A percentile compares a stretch with the other conserved stretches of the same genome.
These are phyloP conservation scores for Coemansia sp. DNA, from an alignment of 192 early-diverging fungal genomes.

Conservation along the genomic window DNA sequence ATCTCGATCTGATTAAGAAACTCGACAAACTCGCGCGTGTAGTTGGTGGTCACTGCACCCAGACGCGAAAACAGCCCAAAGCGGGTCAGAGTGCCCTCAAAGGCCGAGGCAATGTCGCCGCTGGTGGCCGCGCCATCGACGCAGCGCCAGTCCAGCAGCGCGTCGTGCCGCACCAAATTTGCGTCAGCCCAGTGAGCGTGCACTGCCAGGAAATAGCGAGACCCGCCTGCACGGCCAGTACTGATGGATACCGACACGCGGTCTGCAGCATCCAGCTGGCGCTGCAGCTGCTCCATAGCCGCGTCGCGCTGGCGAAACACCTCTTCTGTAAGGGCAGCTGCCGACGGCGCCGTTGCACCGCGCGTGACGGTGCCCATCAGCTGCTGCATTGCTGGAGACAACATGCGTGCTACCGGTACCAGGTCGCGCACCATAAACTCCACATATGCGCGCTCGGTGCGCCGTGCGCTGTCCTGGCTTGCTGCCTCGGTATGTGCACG, in stretches of 20 bases:
- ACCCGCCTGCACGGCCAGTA: constrained; percentile 18
- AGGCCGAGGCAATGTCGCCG: constrained; percentile 42
- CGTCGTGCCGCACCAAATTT: constrained; percentile 29
- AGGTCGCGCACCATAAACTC: constrained; percentile 50
- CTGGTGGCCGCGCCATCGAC: constrained; percentile 37
- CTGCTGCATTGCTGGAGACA: constrained; percentile 44
- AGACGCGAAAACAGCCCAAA: constrained; percentile 32
- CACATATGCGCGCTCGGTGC: constrained; percentile 31
- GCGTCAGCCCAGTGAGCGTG: constrained; percentile 46
- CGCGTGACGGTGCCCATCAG: constrained; percentile 30
- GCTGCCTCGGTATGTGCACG: constrained; percentile 17
- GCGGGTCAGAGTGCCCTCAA: constrained; percentile 41
- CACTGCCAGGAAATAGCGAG: constrained; percentile 30
- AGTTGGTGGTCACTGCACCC: constrained; percentile 42
- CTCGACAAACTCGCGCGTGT: constrained; percentile 51
- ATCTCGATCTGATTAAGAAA: constrained; percentile 51
- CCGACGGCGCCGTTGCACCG: constrained; percentile 19
- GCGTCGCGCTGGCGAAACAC: constrained; percentile 20
- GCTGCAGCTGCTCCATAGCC: constrained; percentile 11
- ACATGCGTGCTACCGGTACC: constrained; percentile 33
- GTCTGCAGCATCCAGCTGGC: constrained; percentile 15
- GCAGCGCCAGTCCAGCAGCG: constrained; percentile 41
- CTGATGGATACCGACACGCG: constrained; percentile 43
- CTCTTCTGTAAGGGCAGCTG: constrained; percentile 27
- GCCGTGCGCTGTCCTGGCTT: constrained; percentile 6